Conservation (phyloP, 768 basidiomycete species). For the Phlegmacium glaucopus region DNA sequence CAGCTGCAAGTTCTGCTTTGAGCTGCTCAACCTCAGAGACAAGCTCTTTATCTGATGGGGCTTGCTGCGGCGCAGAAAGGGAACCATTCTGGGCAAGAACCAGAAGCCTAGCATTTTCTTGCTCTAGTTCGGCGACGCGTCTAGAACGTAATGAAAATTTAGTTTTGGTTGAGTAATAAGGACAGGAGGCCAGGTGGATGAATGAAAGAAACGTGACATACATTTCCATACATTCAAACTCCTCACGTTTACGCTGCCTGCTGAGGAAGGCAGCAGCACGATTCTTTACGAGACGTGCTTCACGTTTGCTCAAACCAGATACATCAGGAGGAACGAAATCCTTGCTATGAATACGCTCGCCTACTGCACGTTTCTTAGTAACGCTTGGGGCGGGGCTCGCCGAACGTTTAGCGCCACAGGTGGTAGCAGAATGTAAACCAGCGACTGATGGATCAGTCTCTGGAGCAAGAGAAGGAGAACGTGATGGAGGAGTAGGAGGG, state of each 20-base stretch:
- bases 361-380: slow-evolving; percentile 43
- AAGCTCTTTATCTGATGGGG: slow-evolving; percentile 35
- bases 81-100: slow-evolving; percentile 49
- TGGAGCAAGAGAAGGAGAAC: slow-evolving; percentile 14
- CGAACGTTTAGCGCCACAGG: slow-evolving; percentile 38
- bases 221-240: slow-evolving; percentile 90
- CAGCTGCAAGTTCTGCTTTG: slow-evolving; percentile 58
- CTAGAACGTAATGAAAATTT: slow-evolving; percentile 37
- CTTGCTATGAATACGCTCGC: slow-evolving; percentile 59
- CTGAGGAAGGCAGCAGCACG: slow-evolving; percentile 89
- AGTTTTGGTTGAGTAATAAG: slow-evolving; percentile 5
- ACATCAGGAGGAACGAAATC: slow-evolving; percentile 90
- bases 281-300: slow-evolving; percentile 90
- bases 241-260: slow-evolving; percentile 88
- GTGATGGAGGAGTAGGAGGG: slow-evolving; percentile 28
- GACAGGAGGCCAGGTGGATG: slow-evolving; percentile 8
- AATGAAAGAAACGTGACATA: slow-evolving; percentile 40
- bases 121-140: slow-evolving; percentile 79
- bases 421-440: slow-evolving; percentile 27
- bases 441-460: slow-evolving; percentile 4
- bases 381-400: slow-evolving; percentile 38
- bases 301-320: slow-evolving; percentile 82
- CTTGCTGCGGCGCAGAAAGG: slow-evolving; percentile 17
- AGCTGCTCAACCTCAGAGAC: slow-evolving; percentile 64
- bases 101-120: slow-evolving; percentile 75